Percentiles rank a stretch among this genome's conserved stretches.
Conservation (phyloP, 2,329 filamentous ascomycete species). For the Beauveria bassiana region DNA sequence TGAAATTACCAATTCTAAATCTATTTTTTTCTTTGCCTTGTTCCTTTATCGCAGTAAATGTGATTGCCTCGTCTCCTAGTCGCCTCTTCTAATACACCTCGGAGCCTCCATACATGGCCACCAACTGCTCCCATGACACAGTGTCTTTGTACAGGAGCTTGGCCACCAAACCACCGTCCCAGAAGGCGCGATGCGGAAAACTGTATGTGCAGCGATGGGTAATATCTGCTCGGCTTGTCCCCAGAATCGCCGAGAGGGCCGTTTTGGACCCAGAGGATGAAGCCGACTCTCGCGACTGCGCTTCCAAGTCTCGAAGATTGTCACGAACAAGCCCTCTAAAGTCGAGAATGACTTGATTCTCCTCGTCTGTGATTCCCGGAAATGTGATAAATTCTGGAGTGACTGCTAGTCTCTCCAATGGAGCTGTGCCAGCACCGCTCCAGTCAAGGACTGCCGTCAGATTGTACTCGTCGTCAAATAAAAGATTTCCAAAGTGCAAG, state of each 20-base stretch:
- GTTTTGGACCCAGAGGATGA: neutral
- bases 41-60: neutral
- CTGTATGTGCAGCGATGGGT: slow-evolving; percentile 17
- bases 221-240: slow-evolving; percentile 16
- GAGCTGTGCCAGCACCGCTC: slow-evolving; percentile 25
- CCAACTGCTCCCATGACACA: slow-evolving; percentile 20
- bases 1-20: too few relatives aligned
- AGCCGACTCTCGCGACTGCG: neutral
- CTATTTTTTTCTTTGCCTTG: neutral
- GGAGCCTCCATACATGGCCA: slow-evolving; percentile 15
- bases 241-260: slow-evolving; percentile 19
- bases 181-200: slow-evolving; percentile 15
- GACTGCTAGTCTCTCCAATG: slow-evolving; percentile 27
- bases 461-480: slow-evolving; percentile 34
- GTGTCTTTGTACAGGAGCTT: slow-evolving; percentile 16
- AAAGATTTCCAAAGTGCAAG: slow-evolving; percentile 31
- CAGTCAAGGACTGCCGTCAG: slow-evolving; percentile 29
- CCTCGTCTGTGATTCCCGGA: slow-evolving; percentile 16
- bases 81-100: neutral
- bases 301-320: neutral
- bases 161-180: slow-evolving; percentile 14
- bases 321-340: neutral
- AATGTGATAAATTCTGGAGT: slow-evolving; percentile 26
- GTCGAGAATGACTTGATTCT: neutral
- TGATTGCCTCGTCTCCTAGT: neutral